Evolutionary conservation across 2,329 filamentous ascomycete species (phyloP), one percentile per base, ranked within the genome.

Genomic region (Microsporum ferrugineum): DNA sequence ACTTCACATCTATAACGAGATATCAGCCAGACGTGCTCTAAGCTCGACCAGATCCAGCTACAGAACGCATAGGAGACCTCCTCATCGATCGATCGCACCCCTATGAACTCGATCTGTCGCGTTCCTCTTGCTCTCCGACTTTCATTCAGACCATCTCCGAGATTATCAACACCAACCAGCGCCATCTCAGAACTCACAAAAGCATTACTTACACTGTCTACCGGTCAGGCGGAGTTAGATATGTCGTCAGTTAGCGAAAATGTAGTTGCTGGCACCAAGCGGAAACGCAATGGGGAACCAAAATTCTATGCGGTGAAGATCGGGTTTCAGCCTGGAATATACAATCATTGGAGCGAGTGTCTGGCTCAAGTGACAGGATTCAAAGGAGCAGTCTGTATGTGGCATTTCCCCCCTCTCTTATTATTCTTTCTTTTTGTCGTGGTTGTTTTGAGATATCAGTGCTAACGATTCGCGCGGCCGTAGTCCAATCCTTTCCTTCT

Each of bases 401-500:
- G 49, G 29, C 57, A 31, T 33, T 29, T n/a, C 23, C n/a, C 14
- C 17, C 7, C 39, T 3, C 5, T 41, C 38, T 39, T 39, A n/a
- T n/a, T 17, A n/a, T 17, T 43, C 12, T 23, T 34, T 60, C 12
- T 38, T 60, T 58, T 49, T 38, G 14, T 34, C 59, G 55, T 47
- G 8, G 10, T 17, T n/a, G 23, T 51, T 10, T 23, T n/a, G 6
- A n/a, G 29, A 10, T 38, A 27, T 43, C 12, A 8, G 12, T 29
- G 34, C 39, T 38, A 23, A 45, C 45, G 29, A 27, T 45, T 23
- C 23, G 5, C n/a, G 31, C 47, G 39, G 34, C 31, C 41, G 33
- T 57, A 94, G 89, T 88, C 78, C 92, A 94, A 76, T 89, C 88
- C 1, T 96, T 96, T 70, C 76, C 80, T 7, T 84, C 82, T 0